These are phyloP conservation scores for Prunus mongolica DNA, from an alignment of 306 rosid genomes.

Conservation along the genomic window DNA sequence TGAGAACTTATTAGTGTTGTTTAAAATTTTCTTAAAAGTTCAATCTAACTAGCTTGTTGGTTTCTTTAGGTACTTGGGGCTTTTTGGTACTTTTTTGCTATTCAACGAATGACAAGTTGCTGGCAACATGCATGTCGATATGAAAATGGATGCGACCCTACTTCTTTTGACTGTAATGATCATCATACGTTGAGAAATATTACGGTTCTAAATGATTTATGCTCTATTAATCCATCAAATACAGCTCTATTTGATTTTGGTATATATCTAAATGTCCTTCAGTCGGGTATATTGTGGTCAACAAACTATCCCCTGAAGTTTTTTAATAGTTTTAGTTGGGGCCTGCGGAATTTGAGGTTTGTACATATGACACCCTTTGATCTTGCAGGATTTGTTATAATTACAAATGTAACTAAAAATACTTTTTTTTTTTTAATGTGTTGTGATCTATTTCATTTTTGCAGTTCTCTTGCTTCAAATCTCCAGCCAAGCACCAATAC, in stretches of 20 bases:
- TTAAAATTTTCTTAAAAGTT: no score
- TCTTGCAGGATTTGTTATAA: background rate
- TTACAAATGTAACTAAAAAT: no score
- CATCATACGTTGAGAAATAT: background rate
- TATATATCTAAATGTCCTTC: background rate
- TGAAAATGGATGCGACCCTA: background rate
- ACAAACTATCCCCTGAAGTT: slow-evolving; percentile 20
- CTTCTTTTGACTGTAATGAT: background rate
- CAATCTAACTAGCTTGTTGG: background rate
- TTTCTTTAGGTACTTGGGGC: slow-evolving; percentile 17
- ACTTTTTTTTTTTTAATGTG: no score
- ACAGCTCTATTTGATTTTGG: background rate
- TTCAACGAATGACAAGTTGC: slow-evolving; percentile 16
- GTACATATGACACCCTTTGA: background rate
- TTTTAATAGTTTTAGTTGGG: slow-evolving; percentile 36
- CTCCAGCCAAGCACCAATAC: slow-evolving; percentile 13
- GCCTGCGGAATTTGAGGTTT: slow-evolving; percentile 40
- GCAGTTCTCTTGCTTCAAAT: slow-evolving; percentile 19
- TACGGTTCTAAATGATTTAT: background rate
- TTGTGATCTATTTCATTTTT: background rate
- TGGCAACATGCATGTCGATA: slow-evolving; percentile 2
- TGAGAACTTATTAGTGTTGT: no score
- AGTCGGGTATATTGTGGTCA: slow-evolving; percentile 16
- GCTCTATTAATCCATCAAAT: background rate
- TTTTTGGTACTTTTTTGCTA: slow-evolving; percentile 9